A percentile compares a stretch with the other conserved stretches of the same genome.
Conservation (phyloP, 2,329 filamentous ascomycete species). For the Sclerotinia glacialis region DNA sequence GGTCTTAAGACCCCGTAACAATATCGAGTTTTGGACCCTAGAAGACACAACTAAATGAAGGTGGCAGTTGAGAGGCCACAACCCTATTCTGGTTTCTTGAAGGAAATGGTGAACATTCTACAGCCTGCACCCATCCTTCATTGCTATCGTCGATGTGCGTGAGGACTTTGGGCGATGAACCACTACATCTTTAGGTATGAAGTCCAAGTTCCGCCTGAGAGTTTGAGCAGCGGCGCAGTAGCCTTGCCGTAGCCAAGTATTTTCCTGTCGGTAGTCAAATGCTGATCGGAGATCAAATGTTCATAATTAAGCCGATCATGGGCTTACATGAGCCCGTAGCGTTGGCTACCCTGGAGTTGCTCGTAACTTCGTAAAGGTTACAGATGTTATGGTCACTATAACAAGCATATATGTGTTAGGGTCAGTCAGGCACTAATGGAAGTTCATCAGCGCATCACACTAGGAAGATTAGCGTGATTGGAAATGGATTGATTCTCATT, state of each 20-base stretch:
- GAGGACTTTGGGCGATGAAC: not conserved
- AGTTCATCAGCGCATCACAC: not conserved
- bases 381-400: not conserved
- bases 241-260: conserved; percentile 5
- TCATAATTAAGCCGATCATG: conserved; percentile 1
- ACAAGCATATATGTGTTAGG: not conserved
- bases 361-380: not conserved
- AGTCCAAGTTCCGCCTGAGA: not conserved
- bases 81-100: not conserved
- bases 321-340: not conserved
- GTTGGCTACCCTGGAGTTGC: not conserved
- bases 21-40: not conserved
- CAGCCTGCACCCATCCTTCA: not conserved
- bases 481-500: not conserved
- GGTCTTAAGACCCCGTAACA: not conserved
- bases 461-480: not conserved
- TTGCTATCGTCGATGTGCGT: not conserved
- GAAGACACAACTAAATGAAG: not conserved
- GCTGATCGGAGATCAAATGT: conserved; percentile 2
- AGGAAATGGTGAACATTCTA: not conserved
- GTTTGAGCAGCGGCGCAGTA: conserved; percentile 11
- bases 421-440: conserved; percentile 9
- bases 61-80: not conserved
- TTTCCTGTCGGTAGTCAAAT: conserved; percentile 15
- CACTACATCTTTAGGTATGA: not conserved